A percentile compares a stretch with the other conserved stretches of the same genome.
These are phyloP conservation scores for Millerozyma acaciae DNA, from an alignment of 805 yeast genomes.

Conservation along the genomic window DNA sequence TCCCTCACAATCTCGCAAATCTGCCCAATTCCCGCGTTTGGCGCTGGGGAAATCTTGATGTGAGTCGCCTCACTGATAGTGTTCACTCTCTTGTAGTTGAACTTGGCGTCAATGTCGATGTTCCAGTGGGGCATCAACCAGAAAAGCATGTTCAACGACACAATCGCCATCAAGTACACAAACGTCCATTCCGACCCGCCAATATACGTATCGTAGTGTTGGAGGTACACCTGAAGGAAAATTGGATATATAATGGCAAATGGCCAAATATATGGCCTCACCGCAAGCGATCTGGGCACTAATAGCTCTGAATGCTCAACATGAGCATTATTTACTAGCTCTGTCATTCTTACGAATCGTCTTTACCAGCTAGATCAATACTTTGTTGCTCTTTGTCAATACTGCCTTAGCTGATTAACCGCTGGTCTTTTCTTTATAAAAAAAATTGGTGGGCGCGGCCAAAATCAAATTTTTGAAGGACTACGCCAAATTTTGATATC, in stretches of 20 bases:
- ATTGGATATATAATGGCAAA: slow-evolving; percentile 74
- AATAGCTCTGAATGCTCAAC: slow-evolving; percentile 71
- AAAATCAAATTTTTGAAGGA: no score
- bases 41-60: slow-evolving; percentile 73
- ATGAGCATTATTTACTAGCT: slow-evolving; percentile 65
- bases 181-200: slow-evolving; percentile 95
- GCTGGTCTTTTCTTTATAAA: no score
- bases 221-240: slow-evolving; percentile 59
- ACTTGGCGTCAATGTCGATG: slow-evolving; percentile 59
- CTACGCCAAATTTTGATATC: no score
- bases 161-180: slow-evolving; percentile 71
- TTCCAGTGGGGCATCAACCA: slow-evolving; percentile 96
- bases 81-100: slow-evolving; percentile 59
- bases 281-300: slow-evolving; percentile 55
- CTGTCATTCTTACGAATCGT: no score
- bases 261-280: slow-evolving; percentile 80
- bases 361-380: no score
- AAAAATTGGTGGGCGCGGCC: no score
- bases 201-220: slow-evolving; percentile 75
- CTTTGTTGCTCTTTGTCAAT: no score
- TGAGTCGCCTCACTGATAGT: slow-evolving; percentile 62
- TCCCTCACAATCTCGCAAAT: slow-evolving; percentile 62
- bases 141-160: slow-evolving; percentile 69
- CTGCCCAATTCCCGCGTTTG: slow-evolving; percentile 83
- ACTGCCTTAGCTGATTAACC: neutral